These are phyloP conservation scores for Lasiodiplodia gonubiensis DNA, from an alignment of 2,329 filamentous ascomycete genomes.

Conservation along the genomic window DNA sequence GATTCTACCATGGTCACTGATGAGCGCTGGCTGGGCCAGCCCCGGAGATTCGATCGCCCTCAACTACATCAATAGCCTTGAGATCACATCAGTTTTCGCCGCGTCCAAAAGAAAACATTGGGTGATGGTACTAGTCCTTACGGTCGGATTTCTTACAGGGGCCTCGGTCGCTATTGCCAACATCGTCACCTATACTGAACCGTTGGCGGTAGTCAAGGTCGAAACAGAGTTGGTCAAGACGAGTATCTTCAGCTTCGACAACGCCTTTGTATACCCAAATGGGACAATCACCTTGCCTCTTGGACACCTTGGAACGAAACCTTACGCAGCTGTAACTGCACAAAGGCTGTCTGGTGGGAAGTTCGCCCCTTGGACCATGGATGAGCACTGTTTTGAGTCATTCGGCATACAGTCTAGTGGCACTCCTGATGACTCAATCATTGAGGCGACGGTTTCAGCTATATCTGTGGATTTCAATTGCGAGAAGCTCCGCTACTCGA, in stretches of 20 bases:
- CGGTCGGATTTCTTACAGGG: constrained; percentile 10
- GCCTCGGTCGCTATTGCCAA: constrained; percentile 4
- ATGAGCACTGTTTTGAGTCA: background rate
- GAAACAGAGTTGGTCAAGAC: background rate
- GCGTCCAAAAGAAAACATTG: background rate
- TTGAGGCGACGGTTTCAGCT: too few species aligned
- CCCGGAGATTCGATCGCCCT: background rate
- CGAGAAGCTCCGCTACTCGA: too few species aligned
- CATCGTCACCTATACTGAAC: background rate
- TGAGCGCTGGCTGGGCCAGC: background rate
- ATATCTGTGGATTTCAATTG: too few species aligned
- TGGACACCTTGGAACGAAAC: background rate
- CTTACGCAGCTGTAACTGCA: constrained; percentile 6
- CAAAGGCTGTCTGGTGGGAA: background rate
- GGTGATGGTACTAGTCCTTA: background rate
- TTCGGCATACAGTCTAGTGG: background rate
- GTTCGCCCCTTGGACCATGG: constrained; percentile 5
- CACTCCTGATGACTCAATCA: too few species aligned
- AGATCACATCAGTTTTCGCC: background rate
- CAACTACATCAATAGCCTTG: constrained; percentile 7
- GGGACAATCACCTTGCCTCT: background rate
- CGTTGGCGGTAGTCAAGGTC: background rate
- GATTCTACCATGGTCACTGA: background rate
- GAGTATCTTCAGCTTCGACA: background rate
- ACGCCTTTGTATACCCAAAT: background rate